Conservation (phyloP, 441 rosid genomes). For the Arabidopsis lyrata region DNA sequence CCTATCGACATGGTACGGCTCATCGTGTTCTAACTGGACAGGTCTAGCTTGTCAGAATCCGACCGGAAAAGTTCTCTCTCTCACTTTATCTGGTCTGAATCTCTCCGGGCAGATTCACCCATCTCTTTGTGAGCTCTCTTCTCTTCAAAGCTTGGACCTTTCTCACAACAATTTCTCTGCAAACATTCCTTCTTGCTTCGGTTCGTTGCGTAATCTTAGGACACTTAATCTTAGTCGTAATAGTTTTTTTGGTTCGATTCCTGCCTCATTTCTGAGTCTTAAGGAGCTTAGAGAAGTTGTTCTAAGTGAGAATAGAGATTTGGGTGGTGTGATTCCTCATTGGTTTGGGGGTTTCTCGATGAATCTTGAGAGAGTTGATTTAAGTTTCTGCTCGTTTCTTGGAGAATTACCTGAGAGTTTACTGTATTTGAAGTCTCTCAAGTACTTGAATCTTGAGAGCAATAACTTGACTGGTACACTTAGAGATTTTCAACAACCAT, state of each 20-base stretch:
- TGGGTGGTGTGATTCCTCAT: constrained; percentile 67
- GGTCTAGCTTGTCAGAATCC: constrained; percentile 67
- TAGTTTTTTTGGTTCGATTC: constrained; percentile 61
- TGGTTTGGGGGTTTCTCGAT: constrained; percentile 69
- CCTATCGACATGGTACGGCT: constrained; percentile 69
- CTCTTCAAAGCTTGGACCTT: constrained; percentile 60
- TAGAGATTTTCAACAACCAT: constrained; percentile 65
- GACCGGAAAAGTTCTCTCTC: constrained; percentile 65
- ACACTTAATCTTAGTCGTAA: constrained; percentile 74
- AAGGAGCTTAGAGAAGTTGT: constrained; percentile 62
- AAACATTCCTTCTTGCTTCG: constrained; percentile 67
- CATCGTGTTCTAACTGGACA: constrained; percentile 72
- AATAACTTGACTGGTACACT: constrained; percentile 64
- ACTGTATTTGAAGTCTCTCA: constrained; percentile 59
- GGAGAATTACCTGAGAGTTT: constrained; percentile 74
- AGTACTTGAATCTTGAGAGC: constrained; percentile 66
- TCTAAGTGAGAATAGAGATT: constrained; percentile 60
- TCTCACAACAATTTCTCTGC: constrained; percentile 68
- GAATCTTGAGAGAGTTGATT: constrained; percentile 66
- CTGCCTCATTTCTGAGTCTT: constrained; percentile 56
- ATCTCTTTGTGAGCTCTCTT: constrained; percentile 62
- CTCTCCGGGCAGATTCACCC: constrained; percentile 70
- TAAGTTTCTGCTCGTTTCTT: constrained; percentile 66
- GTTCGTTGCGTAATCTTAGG: constrained; percentile 58
- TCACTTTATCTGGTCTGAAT: constrained; percentile 62